These are phyloP conservation scores for Nematocida sp. DNA, from an alignment of 371 early-diverging fungal genomes.

Conservation along the genomic window DNA sequence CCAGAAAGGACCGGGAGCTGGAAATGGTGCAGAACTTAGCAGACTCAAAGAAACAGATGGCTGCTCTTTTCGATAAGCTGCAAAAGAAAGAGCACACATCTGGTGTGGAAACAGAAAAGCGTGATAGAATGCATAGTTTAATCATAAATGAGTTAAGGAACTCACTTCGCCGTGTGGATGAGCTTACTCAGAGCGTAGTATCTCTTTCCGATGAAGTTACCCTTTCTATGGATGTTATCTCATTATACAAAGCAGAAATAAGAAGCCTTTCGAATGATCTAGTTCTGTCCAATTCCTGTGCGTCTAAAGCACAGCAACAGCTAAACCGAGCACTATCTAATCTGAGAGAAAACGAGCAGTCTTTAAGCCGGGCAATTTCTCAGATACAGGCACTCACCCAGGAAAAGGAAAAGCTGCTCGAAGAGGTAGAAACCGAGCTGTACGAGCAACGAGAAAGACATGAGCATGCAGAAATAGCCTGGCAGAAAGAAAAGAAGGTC, in stretches of 20 bases:
- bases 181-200: not conserved
- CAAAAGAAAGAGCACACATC: no score
- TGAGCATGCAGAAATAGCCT: constrained; percentile 38
- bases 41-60: not conserved
- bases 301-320: not conserved
- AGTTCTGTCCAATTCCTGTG: not conserved
- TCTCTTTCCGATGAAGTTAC: not conserved
- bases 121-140: not conserved
- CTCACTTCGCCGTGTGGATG: not conserved
- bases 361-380: constrained; percentile 3
- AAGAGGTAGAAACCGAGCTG: constrained; percentile 47
- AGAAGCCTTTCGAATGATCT: not conserved
- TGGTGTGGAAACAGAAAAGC: not conserved
- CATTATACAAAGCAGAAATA: constrained; percentile 46
- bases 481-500: constrained; percentile 15
- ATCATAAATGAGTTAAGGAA: constrained; percentile 14
- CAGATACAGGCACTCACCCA: constrained; percentile 7
- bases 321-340: not conserved
- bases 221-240: not conserved
- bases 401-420: constrained; percentile 31
- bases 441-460: constrained; percentile 24
- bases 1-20: not conserved
- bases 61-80: not conserved
- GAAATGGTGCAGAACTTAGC: constrained; percentile 20
- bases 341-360: not conserved